A percentile compares a stretch with the other conserved stretches of the same genome.
phyloP scores from a whole-genome alignment of 805 yeast genomes.

The Pichia nanzhaoensis region DNA sequence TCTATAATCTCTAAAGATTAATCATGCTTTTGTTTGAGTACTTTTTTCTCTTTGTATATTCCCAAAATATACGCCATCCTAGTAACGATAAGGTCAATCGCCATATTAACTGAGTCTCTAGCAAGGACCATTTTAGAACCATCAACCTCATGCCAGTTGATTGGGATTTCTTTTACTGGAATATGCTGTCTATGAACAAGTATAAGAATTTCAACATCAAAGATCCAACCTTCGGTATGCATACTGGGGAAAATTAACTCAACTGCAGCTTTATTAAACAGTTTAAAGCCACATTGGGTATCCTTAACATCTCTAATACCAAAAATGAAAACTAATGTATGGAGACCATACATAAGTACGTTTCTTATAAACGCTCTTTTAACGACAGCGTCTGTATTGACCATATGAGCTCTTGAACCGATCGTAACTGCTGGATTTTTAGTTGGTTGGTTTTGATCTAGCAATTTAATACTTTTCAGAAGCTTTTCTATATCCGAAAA shows the following conservation, averaged over 20 bases:
- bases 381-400: constrained; percentile 93
- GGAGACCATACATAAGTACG: constrained; percentile 88
- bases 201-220: constrained; percentile 88
- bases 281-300: constrained; percentile 96
- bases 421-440: constrained; percentile 57
- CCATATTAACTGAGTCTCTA: constrained; percentile 86
- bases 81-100: constrained; percentile 84
- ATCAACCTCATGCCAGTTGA: constrained; percentile 94
- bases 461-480: constrained; percentile 33
- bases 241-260: constrained; percentile 69
- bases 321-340: constrained; percentile 75
- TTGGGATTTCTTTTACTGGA: constrained; percentile 68
- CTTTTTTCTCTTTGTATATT: constrained; percentile 42
- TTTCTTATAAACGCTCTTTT: constrained; percentile 83
- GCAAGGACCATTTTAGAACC: constrained; percentile 94
- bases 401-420: constrained; percentile 97
- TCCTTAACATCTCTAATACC: constrained; percentile 85
- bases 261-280: constrained; percentile 71
- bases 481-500: constrained; percentile 63
- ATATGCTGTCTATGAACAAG: constrained; percentile 68
- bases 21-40: background rate
- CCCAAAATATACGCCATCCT: constrained; percentile 84
- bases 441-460: constrained; percentile 20
- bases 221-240: constrained; percentile 98
- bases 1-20: background rate